Conservation (phyloP, 768 basidiomycete species). For the Pleurotus sapidus region DNA sequence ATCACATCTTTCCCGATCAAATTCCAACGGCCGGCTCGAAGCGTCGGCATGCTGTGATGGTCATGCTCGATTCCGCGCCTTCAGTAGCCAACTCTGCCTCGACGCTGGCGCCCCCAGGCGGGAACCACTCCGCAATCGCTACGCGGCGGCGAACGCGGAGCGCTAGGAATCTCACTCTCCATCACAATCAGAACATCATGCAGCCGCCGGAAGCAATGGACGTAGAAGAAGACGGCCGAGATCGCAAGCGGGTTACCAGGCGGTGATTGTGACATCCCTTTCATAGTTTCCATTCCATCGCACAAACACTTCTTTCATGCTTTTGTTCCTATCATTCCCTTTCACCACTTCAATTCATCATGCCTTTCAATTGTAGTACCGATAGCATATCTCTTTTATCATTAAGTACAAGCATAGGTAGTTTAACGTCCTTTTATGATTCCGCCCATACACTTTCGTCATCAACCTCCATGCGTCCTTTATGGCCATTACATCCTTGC, state of each 20-base stretch:
- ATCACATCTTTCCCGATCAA: conserved; percentile 15
- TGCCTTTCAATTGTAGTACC: conserved; percentile 3
- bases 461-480: no score
- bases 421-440: no score
- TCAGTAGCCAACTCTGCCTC: conserved; percentile 36
- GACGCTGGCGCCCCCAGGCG: conserved; percentile 13
- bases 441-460: no score
- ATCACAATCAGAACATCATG: conserved; percentile 33
- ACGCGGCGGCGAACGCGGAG: conserved; percentile 56
- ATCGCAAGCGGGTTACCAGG: conserved; percentile 71
- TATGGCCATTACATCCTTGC: no score
- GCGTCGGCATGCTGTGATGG: conserved; percentile 76
- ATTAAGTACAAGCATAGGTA: background rate
- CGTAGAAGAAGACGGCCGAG: conserved; percentile 72
- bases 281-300: background rate
- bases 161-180: conserved; percentile 34
- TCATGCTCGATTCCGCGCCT: conserved; percentile 61
- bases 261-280: conserved; percentile 33
- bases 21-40: conserved; percentile 57
- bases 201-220: conserved; percentile 58
- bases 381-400: background rate
- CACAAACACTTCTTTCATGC: background rate
- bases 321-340: background rate
- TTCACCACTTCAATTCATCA: background rate
- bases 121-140: conserved; percentile 24